These are phyloP conservation scores for Aristolochia californica DNA, from an alignment of 164 flowering plant species.

Conservation along the genomic window DNA sequence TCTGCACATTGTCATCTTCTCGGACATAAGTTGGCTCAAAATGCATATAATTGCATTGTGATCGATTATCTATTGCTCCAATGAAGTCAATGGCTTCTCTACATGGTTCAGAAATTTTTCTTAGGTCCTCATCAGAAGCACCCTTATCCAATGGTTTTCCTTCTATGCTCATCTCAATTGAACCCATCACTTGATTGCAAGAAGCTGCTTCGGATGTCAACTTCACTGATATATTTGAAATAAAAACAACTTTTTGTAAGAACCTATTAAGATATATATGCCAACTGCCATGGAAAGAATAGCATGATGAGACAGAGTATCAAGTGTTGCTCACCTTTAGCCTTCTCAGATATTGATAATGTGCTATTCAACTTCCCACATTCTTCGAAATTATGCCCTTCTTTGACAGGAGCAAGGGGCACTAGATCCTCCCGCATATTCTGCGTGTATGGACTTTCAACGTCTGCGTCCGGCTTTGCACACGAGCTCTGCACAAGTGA, in stretches of 20 bases:
- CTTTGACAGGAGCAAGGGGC: too few species aligned
- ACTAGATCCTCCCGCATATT: slow-evolving; percentile 25
- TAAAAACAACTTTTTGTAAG: neutral
- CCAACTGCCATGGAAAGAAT: neutral
- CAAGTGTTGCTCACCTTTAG: neutral
- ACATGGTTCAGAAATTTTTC: slow-evolving; percentile 18
- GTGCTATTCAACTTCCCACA: neutral
- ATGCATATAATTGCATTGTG: slow-evolving; percentile 4
- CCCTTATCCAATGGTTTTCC: slow-evolving; percentile 1
- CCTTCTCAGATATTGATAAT: neutral
- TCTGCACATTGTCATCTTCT: slow-evolving; percentile 1
- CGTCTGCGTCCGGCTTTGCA: slow-evolving; percentile 60
- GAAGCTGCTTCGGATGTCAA: slow-evolving; percentile 8
- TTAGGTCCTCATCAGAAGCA: slow-evolving; percentile 12
- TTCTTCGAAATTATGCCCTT: neutral
- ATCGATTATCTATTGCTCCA: slow-evolving; percentile 43
- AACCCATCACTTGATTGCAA: slow-evolving; percentile 10
- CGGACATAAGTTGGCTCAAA: neutral
- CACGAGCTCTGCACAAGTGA: slow-evolving; percentile 79
- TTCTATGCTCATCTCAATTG: neutral
- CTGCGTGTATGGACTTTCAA: slow-evolving; percentile 36
- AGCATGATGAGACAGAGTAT: neutral
- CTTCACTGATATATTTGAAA: neutral
- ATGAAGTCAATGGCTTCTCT: slow-evolving; percentile 71
- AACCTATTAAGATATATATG: too few species aligned